phyloP scores from a whole-genome alignment of 495 filamentous ascomycete species.

The Xanthoparmelia taractica region DNA sequence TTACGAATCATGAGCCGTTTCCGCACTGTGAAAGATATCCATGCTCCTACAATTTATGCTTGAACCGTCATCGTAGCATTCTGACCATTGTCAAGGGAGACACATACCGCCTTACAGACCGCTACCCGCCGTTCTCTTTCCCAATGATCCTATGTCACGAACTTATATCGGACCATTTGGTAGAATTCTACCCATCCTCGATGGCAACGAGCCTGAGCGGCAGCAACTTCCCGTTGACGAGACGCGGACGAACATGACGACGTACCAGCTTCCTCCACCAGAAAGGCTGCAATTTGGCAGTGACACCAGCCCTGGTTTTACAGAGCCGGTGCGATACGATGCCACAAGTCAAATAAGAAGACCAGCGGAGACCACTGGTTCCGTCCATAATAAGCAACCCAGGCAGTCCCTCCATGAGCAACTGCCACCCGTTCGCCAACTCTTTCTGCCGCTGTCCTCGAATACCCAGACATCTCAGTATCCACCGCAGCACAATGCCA shows the following conservation, averaged over 20 bases:
- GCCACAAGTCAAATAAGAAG: slow-evolving; percentile 20
- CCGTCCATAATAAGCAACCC: slow-evolving; percentile 22
- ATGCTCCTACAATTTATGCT: neutral
- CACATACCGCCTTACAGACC: neutral
- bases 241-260: slow-evolving; percentile 34
- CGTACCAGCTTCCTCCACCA: slow-evolving; percentile 47
- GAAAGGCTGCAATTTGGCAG: slow-evolving; percentile 40
- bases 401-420: slow-evolving; percentile 29
- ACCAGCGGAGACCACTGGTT: slow-evolving; percentile 15
- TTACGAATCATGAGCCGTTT: slow-evolving; percentile 1
- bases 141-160: slow-evolving; percentile 35
- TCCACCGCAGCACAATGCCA: slow-evolving; percentile 14
- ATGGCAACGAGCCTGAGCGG: slow-evolving; percentile 29
- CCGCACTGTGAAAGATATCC: neutral
- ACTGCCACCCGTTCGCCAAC: slow-evolving; percentile 43
- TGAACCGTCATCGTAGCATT: neutral
- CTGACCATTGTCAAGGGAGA: neutral
- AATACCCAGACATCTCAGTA: slow-evolving; percentile 22
- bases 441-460: slow-evolving; percentile 37
- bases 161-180: slow-evolving; percentile 44
- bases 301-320: slow-evolving; percentile 35
- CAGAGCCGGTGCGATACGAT: slow-evolving; percentile 30
- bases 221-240: slow-evolving; percentile 33
- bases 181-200: slow-evolving; percentile 40
- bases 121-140: neutral